These are phyloP conservation scores for Tylopilus balloui DNA, from an alignment of 768 basidiomycete genomes.

Conservation along the genomic window DNA sequence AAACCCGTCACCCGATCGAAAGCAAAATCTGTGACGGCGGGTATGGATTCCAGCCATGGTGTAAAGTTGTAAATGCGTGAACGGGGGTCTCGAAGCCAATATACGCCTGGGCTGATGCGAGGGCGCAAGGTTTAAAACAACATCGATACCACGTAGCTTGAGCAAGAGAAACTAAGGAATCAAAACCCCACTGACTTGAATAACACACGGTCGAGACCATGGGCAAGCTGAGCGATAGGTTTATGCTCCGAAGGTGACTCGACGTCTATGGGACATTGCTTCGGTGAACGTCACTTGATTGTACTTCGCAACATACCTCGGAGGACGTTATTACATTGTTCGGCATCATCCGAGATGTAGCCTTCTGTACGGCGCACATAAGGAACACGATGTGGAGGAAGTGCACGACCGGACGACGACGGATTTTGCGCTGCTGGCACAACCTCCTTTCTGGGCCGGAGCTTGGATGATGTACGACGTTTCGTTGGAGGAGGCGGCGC, in stretches of 20 bases:
- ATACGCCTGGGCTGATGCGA: constrained; percentile 69
- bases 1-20: constrained; percentile 76
- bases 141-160: background rate
- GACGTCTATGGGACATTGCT: constrained; percentile 36
- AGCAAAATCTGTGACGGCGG: constrained; percentile 76
- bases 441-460: constrained; percentile 2
- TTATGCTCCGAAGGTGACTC: constrained; percentile 40
- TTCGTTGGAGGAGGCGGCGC: constrained; percentile 10
- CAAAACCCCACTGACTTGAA: constrained; percentile 55
- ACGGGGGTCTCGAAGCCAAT: constrained; percentile 83
- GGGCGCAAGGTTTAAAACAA: background rate
- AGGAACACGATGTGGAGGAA: constrained; percentile 21
- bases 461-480: background rate
- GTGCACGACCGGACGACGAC: constrained; percentile 10
- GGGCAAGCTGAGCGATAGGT: constrained; percentile 59
- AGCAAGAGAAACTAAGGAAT: background rate
- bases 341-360: constrained; percentile 11
- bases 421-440: background rate
- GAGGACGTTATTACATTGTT: constrained; percentile 9
- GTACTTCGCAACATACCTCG: constrained; percentile 10
- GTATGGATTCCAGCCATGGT: constrained; percentile 65
- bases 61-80: constrained; percentile 85
- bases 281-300: background rate
- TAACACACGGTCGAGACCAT: constrained; percentile 64
- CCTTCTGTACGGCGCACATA: constrained; percentile 29